These are phyloP conservation scores for Macroventuria anomochaeta DNA, from an alignment of 2,329 filamentous ascomycete genomes.

Conservation along the genomic window DNA sequence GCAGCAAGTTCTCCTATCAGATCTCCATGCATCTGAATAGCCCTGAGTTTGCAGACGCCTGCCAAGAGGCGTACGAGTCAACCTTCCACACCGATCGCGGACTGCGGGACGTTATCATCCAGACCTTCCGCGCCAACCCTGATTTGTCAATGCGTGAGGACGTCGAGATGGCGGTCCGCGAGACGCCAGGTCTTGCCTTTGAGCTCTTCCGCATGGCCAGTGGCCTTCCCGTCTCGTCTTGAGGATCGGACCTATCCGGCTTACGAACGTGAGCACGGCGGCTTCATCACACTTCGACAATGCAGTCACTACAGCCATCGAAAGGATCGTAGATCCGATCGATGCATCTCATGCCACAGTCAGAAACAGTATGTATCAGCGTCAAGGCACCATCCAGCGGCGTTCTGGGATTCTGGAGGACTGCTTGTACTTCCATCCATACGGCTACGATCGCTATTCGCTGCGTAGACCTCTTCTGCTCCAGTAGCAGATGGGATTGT, in stretches of 20 bases:
- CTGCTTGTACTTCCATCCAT: background rate
- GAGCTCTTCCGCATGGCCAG: constrained; percentile 58
- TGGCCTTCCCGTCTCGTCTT: constrained; percentile 52
- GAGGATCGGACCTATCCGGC: constrained; percentile 12
- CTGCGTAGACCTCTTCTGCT: background rate
- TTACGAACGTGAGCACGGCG: constrained; percentile 2
- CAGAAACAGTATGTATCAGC: background rate
- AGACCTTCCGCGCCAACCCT: constrained; percentile 56
- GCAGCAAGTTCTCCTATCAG: constrained; percentile 55
- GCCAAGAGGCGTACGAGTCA: constrained; percentile 57
- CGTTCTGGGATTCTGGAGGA: background rate
- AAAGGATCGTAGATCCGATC: background rate
- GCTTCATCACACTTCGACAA: background rate
- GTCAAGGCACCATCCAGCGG: background rate
- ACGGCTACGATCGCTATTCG: background rate
- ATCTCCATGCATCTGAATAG: constrained; percentile 53
- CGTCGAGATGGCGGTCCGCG: constrained; percentile 53
- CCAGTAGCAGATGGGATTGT: constrained; percentile 2
- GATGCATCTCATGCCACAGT: background rate
- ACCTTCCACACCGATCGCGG: constrained; percentile 59
- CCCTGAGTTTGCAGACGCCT: constrained; percentile 55
- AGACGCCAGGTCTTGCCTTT: constrained; percentile 55
- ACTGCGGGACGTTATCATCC: constrained; percentile 56
- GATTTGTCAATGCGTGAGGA: constrained; percentile 55
- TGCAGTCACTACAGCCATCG: background rate